phyloP scores from a whole-genome alignment of 2,329 filamentous ascomycete species.

The Cucurbitaria berberidis region DNA sequence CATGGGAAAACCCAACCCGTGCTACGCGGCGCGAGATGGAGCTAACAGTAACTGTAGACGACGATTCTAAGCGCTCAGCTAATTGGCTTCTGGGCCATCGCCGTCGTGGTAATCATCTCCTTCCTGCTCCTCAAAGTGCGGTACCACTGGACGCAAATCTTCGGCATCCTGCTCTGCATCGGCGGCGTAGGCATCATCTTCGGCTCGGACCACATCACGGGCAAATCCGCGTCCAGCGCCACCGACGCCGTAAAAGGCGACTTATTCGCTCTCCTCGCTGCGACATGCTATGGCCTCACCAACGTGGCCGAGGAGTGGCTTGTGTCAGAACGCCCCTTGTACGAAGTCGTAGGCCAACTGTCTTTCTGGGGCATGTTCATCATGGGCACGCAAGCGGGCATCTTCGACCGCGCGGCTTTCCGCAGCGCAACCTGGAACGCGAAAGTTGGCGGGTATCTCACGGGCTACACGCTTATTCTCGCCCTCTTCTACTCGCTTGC shows the following conservation, averaged over 20 bases:
- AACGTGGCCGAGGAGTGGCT: constrained; percentile 97
- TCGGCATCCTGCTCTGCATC: constrained; percentile 87
- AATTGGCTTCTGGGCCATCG: constrained; percentile 98
- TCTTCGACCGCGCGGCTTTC: constrained; percentile 86
- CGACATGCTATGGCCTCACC: constrained; percentile 86
- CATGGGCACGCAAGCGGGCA: constrained; percentile 87
- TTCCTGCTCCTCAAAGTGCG: constrained; percentile 84
- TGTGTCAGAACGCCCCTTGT: constrained; percentile 82
- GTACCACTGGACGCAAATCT: constrained; percentile 84
- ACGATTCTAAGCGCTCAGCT: constrained; percentile 92
- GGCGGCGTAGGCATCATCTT: constrained; percentile 89
- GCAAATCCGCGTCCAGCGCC: constrained; percentile 70
- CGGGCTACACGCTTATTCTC: constrained; percentile 87
- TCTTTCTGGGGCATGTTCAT: constrained; percentile 88
- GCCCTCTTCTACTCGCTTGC: constrained; percentile 86
- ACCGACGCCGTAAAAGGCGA: constrained; percentile 86
- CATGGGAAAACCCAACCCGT: background rate
- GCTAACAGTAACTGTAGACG: constrained; percentile 60
- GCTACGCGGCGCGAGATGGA: background rate
- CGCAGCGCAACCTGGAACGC: constrained; percentile 51
- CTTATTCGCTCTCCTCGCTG: constrained; percentile 86
- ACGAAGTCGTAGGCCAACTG: constrained; percentile 92
- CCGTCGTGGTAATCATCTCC: constrained; percentile 85
- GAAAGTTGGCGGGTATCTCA: constrained; percentile 76
- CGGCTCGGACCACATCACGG: constrained; percentile 83